Base-by-base conservation (phyloP, 2,329 filamentous ascomycete species). In the Neopestalotiopsis clavispora region DNA sequence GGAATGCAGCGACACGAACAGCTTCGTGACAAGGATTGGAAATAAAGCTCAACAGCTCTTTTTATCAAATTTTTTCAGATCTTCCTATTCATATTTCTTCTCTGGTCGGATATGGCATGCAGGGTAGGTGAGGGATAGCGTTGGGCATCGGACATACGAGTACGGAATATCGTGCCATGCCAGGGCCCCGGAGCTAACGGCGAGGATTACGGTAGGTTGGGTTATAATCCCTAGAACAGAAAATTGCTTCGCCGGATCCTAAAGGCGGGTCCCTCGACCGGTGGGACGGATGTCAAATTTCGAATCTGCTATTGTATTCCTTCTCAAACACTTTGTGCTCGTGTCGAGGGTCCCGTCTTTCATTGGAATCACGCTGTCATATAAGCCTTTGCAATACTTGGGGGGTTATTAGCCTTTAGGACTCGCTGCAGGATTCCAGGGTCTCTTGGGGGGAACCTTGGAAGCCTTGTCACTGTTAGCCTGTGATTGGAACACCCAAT, bases 391-490 rank as follows among this genome's bases (percentile, higher is more conserved):
- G 23, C 23, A 30, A 23, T 59, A 28, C 23, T 28, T 28, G 3
- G 23, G 57, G 57, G 57, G 20, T 58, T 6, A 4, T 20, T 28
- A 2, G 12, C 28, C 23, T 30, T 14, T 23, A 23, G 30, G 30
- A 12, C 3, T 30, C 30, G 14, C 34, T 12, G 32, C 34, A 10
- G 28, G 14, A 13, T 59, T 40, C 34, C 59, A 62, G 59, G 59
- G 59, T 62, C 59, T 62, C 40, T 30, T 62, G 9, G 32, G 59
- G 17, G 17, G 10, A 38, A 62, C 30, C 59, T 17, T 62, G 17
- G 10, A 38, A 62, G 59, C 59, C 32, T 62, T 30, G 57, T 59
- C 59, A 62, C 59, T 17, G 32, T 62, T 62, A 32, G 59, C 30
- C 32, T 30, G 59, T 40, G 34, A 62, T 40, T 62, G 59, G 57